These are phyloP conservation scores for Fraxinus americana DNA, from an alignment of 257 asterid genomes.

Conservation along the genomic window DNA sequence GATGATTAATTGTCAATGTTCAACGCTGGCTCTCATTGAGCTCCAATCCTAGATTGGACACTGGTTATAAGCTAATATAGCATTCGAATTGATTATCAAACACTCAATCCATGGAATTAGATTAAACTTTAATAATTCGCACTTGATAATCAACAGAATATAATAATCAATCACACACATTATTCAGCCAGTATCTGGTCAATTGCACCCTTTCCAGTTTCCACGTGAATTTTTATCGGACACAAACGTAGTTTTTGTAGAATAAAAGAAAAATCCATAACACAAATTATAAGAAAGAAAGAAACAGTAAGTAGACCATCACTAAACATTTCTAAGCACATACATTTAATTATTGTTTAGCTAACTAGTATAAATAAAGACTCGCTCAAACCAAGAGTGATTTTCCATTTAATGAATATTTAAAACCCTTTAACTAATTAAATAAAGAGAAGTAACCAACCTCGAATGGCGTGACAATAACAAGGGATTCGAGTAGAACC, in stretches of 20 bases:
- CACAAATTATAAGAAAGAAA: too few relatives aligned
- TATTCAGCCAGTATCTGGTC: neutral
- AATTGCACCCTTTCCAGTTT: constrained; percentile 8
- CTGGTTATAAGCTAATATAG: neutral
- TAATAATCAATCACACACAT: neutral
- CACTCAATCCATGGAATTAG: neutral
- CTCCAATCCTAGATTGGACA: too few relatives aligned
- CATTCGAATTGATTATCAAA: neutral
- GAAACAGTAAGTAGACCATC: too few relatives aligned
- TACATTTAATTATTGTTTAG: too few relatives aligned
- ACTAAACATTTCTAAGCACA: too few relatives aligned
- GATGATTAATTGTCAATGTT: too few relatives aligned
- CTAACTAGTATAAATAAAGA: too few relatives aligned
- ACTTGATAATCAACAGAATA: neutral
- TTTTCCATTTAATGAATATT: neutral
- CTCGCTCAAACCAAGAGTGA: neutral
- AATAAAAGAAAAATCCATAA: too few relatives aligned
- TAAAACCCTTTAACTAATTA: too few relatives aligned
- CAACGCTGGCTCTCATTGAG: too few relatives aligned
- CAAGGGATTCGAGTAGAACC: constrained; percentile 87
- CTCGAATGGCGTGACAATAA: constrained; percentile 95
- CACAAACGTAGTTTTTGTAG: too few relatives aligned
- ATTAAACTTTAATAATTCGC: neutral
- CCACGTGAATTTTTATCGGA: too few relatives aligned
- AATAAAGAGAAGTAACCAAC: constrained; percentile 27